Conservation (phyloP, 257 asterid species). For the Petrea volubilis region DNA sequence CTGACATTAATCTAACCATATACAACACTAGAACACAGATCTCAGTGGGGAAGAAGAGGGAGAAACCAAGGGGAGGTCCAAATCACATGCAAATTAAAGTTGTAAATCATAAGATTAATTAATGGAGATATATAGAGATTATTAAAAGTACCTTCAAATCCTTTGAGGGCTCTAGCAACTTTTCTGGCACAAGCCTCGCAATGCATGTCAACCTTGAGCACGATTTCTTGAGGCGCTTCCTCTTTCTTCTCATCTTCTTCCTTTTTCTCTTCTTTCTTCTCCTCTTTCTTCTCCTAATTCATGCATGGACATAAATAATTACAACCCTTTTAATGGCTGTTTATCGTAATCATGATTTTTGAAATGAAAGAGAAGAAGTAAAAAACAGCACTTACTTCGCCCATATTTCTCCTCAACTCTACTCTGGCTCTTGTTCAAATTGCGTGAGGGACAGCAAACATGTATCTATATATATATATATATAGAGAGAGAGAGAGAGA, state of each 20-base stretch:
- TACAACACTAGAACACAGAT: background rate
- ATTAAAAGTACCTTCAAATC: constrained; percentile 52
- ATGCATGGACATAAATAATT: constrained; percentile 16
- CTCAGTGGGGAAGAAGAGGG: background rate
- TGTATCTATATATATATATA: background rate
- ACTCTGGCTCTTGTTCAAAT: background rate
- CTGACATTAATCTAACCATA: too few species aligned
- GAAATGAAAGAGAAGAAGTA: background rate
- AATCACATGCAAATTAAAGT: background rate
- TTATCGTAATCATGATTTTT: background rate
- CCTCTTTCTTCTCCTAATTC: background rate
- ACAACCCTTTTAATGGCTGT: background rate
- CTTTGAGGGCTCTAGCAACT: constrained; percentile 71
- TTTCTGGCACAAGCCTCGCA: constrained; percentile 92
- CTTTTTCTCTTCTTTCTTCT: constrained; percentile 13
- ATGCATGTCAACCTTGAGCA: constrained; percentile 87
- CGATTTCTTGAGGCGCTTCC: constrained; percentile 45
- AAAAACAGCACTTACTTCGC: constrained; percentile 42
- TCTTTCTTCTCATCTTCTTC: constrained; percentile 28
- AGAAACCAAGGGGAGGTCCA: too few species aligned
- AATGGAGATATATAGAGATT: background rate
- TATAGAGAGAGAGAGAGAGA: background rate
- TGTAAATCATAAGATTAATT: too few species aligned
- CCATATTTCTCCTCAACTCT: constrained; percentile 37
- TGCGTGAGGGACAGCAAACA: background rate